Evolutionary conservation across 1,284 basidiomycete genomes (phyloP).

Genomic region (Tilletia walkeri): DNA sequence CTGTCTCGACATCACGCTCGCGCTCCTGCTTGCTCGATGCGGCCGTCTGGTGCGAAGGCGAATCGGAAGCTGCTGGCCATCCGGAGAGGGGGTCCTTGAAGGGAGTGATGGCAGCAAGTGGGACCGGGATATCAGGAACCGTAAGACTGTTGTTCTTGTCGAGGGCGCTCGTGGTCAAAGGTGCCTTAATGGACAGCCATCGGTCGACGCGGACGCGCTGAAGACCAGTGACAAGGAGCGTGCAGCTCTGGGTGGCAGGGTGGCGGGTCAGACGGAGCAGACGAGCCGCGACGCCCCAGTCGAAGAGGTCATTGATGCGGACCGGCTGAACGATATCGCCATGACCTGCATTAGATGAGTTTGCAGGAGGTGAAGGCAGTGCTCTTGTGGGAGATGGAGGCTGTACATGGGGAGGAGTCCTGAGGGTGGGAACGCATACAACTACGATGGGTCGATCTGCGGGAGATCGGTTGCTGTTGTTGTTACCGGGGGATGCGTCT

Average conservation of each 20-base stretch:
- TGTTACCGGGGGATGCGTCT: neutral
- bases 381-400: conserved; percentile 17
- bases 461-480: neutral
- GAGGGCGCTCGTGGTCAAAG: conserved; percentile 43
- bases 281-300: conserved; percentile 50
- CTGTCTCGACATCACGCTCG: conserved; percentile 31
- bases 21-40: conserved; percentile 10
- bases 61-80: conserved; percentile 19
- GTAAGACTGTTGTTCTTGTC: conserved; percentile 42
- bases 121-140: conserved; percentile 45
- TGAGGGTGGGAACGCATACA: conserved; percentile 44
- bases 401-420: conserved; percentile 22
- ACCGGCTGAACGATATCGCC: conserved; percentile 4
- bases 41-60: conserved; percentile 34
- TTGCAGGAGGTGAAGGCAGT: conserved; percentile 2
- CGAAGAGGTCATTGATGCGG: conserved; percentile 29
- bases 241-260: conserved; percentile 48
- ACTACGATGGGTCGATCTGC: conserved; percentile 40
- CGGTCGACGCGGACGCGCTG: conserved; percentile 46
- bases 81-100: conserved; percentile 34
- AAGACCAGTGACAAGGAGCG: conserved; percentile 48
- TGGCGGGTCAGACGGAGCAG: conserved; percentile 50
- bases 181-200: conserved; percentile 46
- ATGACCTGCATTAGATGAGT: neutral
- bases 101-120: conserved; percentile 40